These are phyloP conservation scores for Quercus phellos DNA, from an alignment of 331 rosid genomes.

Conservation along the genomic window DNA sequence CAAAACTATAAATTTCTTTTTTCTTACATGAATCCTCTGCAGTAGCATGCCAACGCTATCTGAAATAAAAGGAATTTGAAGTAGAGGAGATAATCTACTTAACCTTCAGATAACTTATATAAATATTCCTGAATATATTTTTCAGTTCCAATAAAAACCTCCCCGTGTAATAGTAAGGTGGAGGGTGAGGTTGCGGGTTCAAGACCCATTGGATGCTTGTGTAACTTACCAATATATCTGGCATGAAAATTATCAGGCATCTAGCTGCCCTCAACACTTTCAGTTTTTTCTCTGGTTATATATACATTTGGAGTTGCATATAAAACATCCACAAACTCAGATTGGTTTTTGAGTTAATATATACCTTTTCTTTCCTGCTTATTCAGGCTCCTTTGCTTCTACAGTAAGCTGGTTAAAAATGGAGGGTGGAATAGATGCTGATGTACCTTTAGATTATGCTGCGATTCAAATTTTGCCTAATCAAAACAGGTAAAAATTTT, in stretches of 20 bases:
- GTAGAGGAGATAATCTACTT: not conserved
- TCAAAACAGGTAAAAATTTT: constrained; percentile 56
- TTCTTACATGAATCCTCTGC: not conserved
- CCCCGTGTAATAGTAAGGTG: too few species aligned
- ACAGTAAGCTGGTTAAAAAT: constrained; percentile 39
- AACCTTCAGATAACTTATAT: not conserved
- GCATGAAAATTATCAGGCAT: not conserved
- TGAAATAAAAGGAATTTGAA: not conserved
- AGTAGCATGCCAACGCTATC: not conserved
- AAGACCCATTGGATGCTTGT: too few species aligned
- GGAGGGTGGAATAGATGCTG: constrained; percentile 53
- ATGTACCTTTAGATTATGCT: constrained; percentile 57
- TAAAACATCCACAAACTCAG: constrained; percentile 5
- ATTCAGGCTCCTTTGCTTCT: constrained; percentile 29
- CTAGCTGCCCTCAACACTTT: not conserved
- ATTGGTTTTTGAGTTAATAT: constrained; percentile 4
- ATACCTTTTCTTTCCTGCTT: constrained; percentile 13
- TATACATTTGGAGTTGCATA: not conserved
- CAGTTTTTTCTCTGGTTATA: not conserved
- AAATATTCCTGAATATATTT: not conserved
- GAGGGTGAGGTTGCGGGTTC: too few species aligned
- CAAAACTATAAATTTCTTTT: not conserved
- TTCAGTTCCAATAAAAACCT: not conserved
- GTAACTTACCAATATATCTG: not conserved
- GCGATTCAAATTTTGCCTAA: constrained; percentile 59